Conservation (phyloP, 345 rosid species). For the Arabidopsis thaliana region TAIR10.1 NC_003070.9:5886501-5887000, state of each 20-base stretch:
- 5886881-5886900: slow-evolving; percentile 99
- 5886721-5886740: slow-evolving; percentile 98
- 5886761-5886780: slow-evolving; percentile 91
- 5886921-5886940: slow-evolving; percentile 59
- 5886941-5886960: slow-evolving; percentile 2
- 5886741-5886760: slow-evolving; percentile 88
- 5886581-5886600: slow-evolving; percentile 86
- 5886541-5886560: slow-evolving; percentile 99
- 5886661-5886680: slow-evolving; percentile 82
- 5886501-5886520: slow-evolving; percentile 72
- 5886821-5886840: slow-evolving; percentile 90
- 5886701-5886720: slow-evolving; percentile 82
- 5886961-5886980: slow-evolving; percentile 13
- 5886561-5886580: slow-evolving; percentile 95
- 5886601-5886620: slow-evolving; percentile 98
- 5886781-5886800: slow-evolving; percentile 89
- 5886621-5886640: slow-evolving; percentile 89
- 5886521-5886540: slow-evolving; percentile 73
- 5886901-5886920: slow-evolving; percentile 99
- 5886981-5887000: slow-evolving; percentile 10
- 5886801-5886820: slow-evolving; percentile 71
- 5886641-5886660: slow-evolving; percentile 88
- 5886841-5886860: slow-evolving; percentile 88
- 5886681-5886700: slow-evolving; percentile 92
- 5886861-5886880: slow-evolving; percentile 81